Conservation (phyloP, 2,329 filamentous ascomycete species). For the Sporothrix curviconia region DNA sequence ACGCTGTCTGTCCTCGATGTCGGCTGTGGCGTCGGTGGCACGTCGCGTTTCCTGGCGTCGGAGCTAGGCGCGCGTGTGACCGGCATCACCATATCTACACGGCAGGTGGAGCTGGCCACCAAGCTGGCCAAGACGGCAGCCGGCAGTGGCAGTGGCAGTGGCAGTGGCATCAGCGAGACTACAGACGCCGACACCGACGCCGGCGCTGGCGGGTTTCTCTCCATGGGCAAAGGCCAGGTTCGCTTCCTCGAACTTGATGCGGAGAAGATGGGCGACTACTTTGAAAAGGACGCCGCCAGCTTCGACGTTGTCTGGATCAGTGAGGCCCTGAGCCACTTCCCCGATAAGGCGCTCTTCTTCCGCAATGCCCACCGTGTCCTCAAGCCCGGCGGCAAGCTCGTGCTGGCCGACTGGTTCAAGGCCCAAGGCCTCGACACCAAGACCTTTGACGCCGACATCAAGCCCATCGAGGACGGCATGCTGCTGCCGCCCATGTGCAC, state of each 20-base stretch:
- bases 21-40: constrained; percentile 55
- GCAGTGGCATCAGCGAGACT: too few species aligned
- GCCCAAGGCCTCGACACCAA: constrained; percentile 38
- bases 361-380: constrained; percentile 44
- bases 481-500: constrained; percentile 51
- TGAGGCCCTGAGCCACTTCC: constrained; percentile 54
- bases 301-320: constrained; percentile 58
- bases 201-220: constrained; percentile 28
- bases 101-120: constrained; percentile 52
- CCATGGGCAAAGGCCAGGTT: constrained; percentile 40
- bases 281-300: constrained; percentile 27
- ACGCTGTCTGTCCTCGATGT: constrained; percentile 47
- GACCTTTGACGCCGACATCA: constrained; percentile 45
- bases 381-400: constrained; percentile 43
- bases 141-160: constrained; percentile 25
- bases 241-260: constrained; percentile 54
- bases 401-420: constrained; percentile 58
- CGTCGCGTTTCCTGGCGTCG: constrained; percentile 48
- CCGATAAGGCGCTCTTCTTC: constrained; percentile 54
- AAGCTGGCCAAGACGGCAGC: constrained; percentile 38
- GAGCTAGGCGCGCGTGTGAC: constrained; percentile 47
- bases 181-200: constrained; percentile 14
- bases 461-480: constrained; percentile 56
- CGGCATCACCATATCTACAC: constrained; percentile 53
- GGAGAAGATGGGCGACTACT: constrained; percentile 52